Conservation (phyloP, 257 asterid genomes). For the Ilex aquifolium region DNA sequence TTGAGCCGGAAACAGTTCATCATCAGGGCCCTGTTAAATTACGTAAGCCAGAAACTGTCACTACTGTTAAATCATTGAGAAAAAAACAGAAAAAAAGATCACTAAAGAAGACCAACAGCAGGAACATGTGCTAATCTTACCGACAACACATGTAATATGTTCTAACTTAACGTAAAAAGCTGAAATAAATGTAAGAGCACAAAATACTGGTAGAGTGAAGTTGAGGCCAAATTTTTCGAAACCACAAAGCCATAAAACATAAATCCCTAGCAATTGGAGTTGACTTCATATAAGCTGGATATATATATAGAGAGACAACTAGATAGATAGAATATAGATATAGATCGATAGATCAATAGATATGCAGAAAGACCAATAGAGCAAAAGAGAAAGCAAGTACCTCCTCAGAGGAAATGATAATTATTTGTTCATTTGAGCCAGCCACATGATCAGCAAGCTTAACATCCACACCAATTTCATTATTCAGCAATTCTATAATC, state of each 20-base stretch:
- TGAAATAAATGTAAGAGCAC: neutral
- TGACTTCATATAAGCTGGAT: too few relatives aligned
- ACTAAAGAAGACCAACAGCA: too few relatives aligned
- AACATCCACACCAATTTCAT: conserved; percentile 70
- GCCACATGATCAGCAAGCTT: conserved; percentile 53
- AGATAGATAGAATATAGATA: too few relatives aligned
- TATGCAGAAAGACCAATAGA: neutral
- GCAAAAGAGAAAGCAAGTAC: conserved; percentile 29
- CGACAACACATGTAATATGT: neutral
- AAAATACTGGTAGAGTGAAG: neutral
- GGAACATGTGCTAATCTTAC: too few relatives aligned
- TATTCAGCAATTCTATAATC: conserved; percentile 74
- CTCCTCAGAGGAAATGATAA: conserved; percentile 79
- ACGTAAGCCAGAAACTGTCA: conserved; percentile 23
- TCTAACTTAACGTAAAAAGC: conserved; percentile 8
- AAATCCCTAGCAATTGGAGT: too few relatives aligned
- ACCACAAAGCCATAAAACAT: neutral
- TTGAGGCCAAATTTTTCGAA: neutral
- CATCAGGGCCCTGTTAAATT: conserved; percentile 76
- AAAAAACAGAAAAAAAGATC: neutral
- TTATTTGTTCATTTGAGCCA: conserved; percentile 62
- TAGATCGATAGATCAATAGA: too few relatives aligned
- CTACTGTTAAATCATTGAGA: conserved; percentile 5
- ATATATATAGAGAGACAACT: too few relatives aligned
- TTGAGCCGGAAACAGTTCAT: conserved; percentile 96